A percentile compares a stretch with the other conserved stretches of the same genome.
Evolutionary conservation across 495 filamentous ascomycete genomes (phyloP).

Genomic region (Trichoderma reesei): DNA sequence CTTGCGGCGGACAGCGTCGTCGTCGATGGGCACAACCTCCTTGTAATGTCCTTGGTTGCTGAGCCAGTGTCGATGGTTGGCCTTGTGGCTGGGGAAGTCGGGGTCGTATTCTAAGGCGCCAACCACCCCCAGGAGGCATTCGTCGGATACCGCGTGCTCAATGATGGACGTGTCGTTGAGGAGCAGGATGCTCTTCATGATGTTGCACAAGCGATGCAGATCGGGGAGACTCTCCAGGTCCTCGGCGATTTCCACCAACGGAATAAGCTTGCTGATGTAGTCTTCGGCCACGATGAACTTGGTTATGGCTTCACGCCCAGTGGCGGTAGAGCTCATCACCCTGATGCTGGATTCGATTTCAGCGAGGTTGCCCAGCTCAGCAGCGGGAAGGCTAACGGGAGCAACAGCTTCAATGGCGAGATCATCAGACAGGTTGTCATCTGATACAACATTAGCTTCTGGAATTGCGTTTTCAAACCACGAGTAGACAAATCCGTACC

Average conservation of each 20-base stretch:
- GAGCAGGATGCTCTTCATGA: conserved; percentile 92
- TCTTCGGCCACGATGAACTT: conserved; percentile 78
- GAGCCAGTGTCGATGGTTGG: conserved; percentile 91
- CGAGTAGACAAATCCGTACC: conserved; percentile 25
- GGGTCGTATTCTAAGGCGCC: conserved; percentile 97
- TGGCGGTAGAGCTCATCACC: conserved; percentile 57
- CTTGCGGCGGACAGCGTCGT: conserved; percentile 70
- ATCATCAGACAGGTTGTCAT: conserved; percentile 88
- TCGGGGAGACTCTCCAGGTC: conserved; percentile 79
- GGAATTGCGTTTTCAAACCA: not conserved
- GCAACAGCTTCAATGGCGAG: conserved; percentile 53
- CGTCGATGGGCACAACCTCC: conserved; percentile 88
- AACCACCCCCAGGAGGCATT: conserved; percentile 82
- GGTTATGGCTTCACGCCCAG: conserved; percentile 76
- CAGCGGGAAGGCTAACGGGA: conserved; percentile 62
- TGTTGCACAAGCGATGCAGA: conserved; percentile 86
- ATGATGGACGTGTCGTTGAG: conserved; percentile 93
- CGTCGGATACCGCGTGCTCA: conserved; percentile 83
- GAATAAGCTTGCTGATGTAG: conserved; percentile 81
- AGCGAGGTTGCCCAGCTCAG: conserved; percentile 65
- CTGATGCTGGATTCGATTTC: conserved; percentile 81
- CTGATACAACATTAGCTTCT: conserved; percentile 31
- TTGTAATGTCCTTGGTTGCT: conserved; percentile 83
- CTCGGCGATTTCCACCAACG: conserved; percentile 75
- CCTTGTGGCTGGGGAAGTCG: conserved; percentile 97